Conservation (phyloP, 129 eudicot species). For the Artemisia annua region DNA sequence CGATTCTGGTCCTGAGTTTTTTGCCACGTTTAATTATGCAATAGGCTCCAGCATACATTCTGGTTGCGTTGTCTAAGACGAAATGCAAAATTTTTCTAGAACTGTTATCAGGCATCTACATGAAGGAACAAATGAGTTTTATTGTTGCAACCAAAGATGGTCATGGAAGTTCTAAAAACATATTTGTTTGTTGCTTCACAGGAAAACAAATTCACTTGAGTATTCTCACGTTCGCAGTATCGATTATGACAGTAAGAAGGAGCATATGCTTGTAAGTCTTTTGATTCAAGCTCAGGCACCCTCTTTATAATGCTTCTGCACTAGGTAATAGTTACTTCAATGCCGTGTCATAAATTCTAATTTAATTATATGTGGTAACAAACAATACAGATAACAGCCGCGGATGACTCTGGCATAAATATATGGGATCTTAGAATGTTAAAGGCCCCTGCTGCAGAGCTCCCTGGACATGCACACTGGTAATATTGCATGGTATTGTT, state of each 20-base stretch:
- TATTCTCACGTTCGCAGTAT: conserved; percentile 73
- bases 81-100: background rate
- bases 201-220: conserved; percentile 83
- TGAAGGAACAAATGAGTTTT: background rate
- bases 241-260: conserved; percentile 79
- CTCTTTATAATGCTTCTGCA: conserved; percentile 8
- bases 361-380: conserved; percentile 19
- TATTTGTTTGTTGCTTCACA: conserved; percentile 37
- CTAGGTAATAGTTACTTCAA: background rate
- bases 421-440: conserved; percentile 94
- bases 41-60: background rate
- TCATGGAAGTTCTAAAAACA: background rate
- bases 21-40: conserved; percentile 16
- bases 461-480: conserved; percentile 99
- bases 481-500: conserved; percentile 22
- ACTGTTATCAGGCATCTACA: conserved; percentile 3
- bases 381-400: conserved; percentile 75
- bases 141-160: background rate
- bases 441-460: conserved; percentile 80
- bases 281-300: conserved; percentile 20
- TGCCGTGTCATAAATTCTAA: background rate
- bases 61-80: background rate
- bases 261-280: conserved; percentile 85
- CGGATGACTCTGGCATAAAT: conserved; percentile 92
- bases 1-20: conserved; percentile 1